A percentile compares a stretch with the other conserved stretches of the same genome.
Conservation (phyloP, 129 eudicot species). For the Arctium minus region DNA sequence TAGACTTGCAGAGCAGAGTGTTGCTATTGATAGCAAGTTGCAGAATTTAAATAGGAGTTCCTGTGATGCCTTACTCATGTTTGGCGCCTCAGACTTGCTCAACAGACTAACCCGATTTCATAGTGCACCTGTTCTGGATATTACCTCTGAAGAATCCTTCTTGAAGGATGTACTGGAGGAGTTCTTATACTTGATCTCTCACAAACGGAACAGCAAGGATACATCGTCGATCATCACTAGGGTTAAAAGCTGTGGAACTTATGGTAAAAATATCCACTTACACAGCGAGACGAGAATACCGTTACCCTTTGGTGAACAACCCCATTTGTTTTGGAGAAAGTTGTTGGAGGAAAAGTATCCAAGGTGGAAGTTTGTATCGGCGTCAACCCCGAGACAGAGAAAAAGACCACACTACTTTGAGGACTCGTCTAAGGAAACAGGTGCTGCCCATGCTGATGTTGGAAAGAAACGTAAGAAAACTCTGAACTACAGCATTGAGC, state of each 20-base stretch:
- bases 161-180: slow-evolving; percentile 47
- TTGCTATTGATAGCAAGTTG: slow-evolving; percentile 33
- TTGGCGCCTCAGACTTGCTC: slow-evolving; percentile 74
- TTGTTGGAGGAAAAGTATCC: slow-evolving; percentile 58
- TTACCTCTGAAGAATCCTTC: slow-evolving; percentile 35
- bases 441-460: slow-evolving; percentile 34
- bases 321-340: slow-evolving; percentile 63
- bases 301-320: slow-evolving; percentile 43
- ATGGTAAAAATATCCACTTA: slow-evolving; percentile 37
- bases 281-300: slow-evolving; percentile 46
- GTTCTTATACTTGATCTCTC: slow-evolving; percentile 40
- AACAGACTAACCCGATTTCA: slow-evolving; percentile 50
- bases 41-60: slow-evolving; percentile 38
- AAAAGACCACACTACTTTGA: slow-evolving; percentile 49
- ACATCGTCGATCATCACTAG: slow-evolving; percentile 26
- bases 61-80: slow-evolving; percentile 49
- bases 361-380: slow-evolving; percentile 49
- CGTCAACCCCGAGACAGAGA: slow-evolving; percentile 55
- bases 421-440: slow-evolving; percentile 25
- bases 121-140: slow-evolving; percentile 19
- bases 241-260: slow-evolving; percentile 42
- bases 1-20: slow-evolving; percentile 44
- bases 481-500: slow-evolving; percentile 21
- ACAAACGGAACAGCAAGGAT: slow-evolving; percentile 21
- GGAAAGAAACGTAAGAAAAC: slow-evolving; percentile 51